Conservation (phyloP, 768 basidiomycete genomes). For the Lentinula raphanica region DNA sequence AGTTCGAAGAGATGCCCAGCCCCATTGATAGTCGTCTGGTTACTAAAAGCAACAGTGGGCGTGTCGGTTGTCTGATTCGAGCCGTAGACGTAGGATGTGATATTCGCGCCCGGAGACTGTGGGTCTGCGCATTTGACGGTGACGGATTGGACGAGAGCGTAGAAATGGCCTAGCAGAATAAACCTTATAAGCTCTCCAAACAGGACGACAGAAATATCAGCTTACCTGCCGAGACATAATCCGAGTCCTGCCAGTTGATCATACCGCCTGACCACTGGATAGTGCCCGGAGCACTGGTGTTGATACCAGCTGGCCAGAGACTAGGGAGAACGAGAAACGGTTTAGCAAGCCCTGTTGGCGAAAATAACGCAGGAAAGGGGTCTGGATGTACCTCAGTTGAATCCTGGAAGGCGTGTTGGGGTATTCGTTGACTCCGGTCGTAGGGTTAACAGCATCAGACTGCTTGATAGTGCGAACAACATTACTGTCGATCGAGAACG, state of each 20-base stretch:
- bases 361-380: too few relatives aligned
- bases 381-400: conserved; percentile 60
- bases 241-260: conserved; percentile 78
- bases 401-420: conserved; percentile 78
- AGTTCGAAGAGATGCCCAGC: conserved; percentile 18
- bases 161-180: conserved; percentile 80
- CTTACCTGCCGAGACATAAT: conserved; percentile 62
- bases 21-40: conserved; percentile 50
- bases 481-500: conserved; percentile 67
- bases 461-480: conserved; percentile 65
- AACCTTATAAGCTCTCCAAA: too few relatives aligned
- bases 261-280: conserved; percentile 76
- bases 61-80: conserved; percentile 46
- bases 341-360: too few relatives aligned
- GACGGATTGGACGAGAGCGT: conserved; percentile 56
- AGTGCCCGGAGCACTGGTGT: conserved; percentile 56
- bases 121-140: conserved; percentile 60
- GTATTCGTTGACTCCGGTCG: conserved; percentile 55
- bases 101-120: conserved; percentile 32
- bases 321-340: conserved; percentile 23
- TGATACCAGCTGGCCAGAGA: conserved; percentile 80
- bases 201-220: conserved; percentile 7
- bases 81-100: conserved; percentile 63
- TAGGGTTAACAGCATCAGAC: conserved; percentile 44
- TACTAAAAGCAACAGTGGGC: conserved; percentile 55